Evolutionary conservation across 108 stramenopile species (phyloP).

Genomic region (Nitzschia sp.): DNA sequence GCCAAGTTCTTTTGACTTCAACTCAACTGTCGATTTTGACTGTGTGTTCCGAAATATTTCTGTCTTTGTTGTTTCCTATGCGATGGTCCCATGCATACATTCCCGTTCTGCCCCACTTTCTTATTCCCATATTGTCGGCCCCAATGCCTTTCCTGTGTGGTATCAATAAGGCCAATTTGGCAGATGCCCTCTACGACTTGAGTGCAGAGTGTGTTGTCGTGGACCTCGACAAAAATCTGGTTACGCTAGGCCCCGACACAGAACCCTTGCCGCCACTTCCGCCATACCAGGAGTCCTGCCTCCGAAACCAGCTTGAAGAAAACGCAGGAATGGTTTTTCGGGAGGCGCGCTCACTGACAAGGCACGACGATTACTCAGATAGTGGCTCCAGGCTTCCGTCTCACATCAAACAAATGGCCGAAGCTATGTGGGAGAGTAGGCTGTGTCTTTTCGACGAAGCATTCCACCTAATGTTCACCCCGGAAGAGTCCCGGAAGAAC

Average conservation of each 20-base stretch:
- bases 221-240: slow-evolving; percentile 79
- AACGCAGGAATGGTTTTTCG: slow-evolving; percentile 78
- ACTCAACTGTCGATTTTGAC: slow-evolving; percentile 85
- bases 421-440: slow-evolving; percentile 78
- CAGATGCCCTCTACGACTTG: slow-evolving; percentile 72
- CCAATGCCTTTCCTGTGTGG: slow-evolving; percentile 89
- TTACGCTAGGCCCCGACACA: slow-evolving; percentile 66
- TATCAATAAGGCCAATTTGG: slow-evolving; percentile 79
- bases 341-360: slow-evolving; percentile 64
- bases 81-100: slow-evolving; percentile 91
- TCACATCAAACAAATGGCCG: slow-evolving; percentile 74
- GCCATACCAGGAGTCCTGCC: slow-evolving; percentile 39
- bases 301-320: slow-evolving; percentile 52
- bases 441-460: slow-evolving; percentile 81
- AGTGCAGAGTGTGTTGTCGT: slow-evolving; percentile 81
- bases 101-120: slow-evolving; percentile 77
- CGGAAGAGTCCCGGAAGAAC: slow-evolving; percentile 78
- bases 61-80: slow-evolving; percentile 90
- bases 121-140: slow-evolving; percentile 79
- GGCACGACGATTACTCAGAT: slow-evolving; percentile 71
- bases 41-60: slow-evolving; percentile 81
- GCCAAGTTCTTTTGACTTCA: slow-evolving; percentile 87
- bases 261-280: slow-evolving; percentile 72
- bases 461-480: slow-evolving; percentile 75
- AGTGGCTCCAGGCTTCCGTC: slow-evolving; percentile 64